Base-by-base conservation (phyloP, 2,329 filamentous ascomycete species). In the Cladophialophora immunda region DNA sequence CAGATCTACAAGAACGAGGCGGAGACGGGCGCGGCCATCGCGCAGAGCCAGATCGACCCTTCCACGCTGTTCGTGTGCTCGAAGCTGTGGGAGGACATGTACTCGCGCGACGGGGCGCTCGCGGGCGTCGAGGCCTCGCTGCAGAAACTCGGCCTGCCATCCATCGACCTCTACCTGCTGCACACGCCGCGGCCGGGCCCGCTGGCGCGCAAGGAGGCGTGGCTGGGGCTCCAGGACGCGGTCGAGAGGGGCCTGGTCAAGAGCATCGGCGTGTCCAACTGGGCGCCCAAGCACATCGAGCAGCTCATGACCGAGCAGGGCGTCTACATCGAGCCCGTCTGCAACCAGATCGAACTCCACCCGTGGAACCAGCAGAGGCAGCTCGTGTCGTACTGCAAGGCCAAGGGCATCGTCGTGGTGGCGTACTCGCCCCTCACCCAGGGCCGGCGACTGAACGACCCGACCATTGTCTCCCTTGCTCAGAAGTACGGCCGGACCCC, bases 11-110 rank as follows among this genome's bases (percentile, higher is more conserved):
- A 78, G 55, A 93, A 93, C 72, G 91, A 93, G 74, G 75, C 79
- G 11, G 83, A 89, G 73, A 89, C 92, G 53, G 88, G 89, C 2
- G 80, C 85, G 57, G 89, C 90, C 0, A 77, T 92, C 22, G 79
- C 79, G 27, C 75, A 84, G 64, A 88, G 85, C 3, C 82, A 82
- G 0, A 70, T 92, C 8, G 78, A 82, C 3, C 84, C 88, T 25
- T 78, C 82, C 17, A 82, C 90, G 9, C 73, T 93, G 54, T 93
- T 89, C 75, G 77, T 92, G 36, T 91, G 92, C 65, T 92, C 89
- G 74, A 96, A 97, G 85, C 85, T 94, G 41, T 96, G 92, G 92
- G 90, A 89, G 75, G 92, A 91, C 57, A 94, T 91, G 50, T 89
- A 90, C 78, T 86, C 86, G 15, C 68, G 66, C 6, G 58, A 62